Base-by-base conservation (phyloP, 106 monocot genomes). In the Dioscorea dumetorum region DNA sequence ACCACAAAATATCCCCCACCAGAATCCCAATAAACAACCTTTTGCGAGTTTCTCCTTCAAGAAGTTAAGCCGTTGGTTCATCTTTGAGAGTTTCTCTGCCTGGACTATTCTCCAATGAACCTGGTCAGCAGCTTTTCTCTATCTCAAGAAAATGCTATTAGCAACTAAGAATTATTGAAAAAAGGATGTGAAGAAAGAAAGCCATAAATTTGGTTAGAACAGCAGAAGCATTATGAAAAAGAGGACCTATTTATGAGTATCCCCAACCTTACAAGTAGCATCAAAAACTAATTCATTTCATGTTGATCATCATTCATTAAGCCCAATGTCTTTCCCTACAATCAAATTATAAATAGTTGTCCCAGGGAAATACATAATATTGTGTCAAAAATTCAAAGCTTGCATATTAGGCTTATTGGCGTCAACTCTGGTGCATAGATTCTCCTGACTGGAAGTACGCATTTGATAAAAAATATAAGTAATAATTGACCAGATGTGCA, bases 91-190 rank as follows among this genome's bases (percentile, higher is more conserved):
- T 65, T 90, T 79, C 22, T 83, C 83, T 18, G 72, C 76, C 62
- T 84, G 79, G 52, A 58, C 50, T 19, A 72, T 58, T 64, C 72
- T 78, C 90, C 90, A 90, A 22, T 79, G 76, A 59, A 33, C 33
- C 74, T 77, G 81, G 34, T 87, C 79, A 64, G 81, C 81, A 35
- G 83, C 74, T 76, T 74, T 86, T 31, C 61, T 84, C 90, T 90
- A 67, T 16, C 3, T 18, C 33, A 17, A 33, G 9, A 28, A 21
- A 10, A 61, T 79, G 51, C 24, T 21, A 4, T 17, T 22, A 13
- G 33, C 19, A 51, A 57, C 4, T 19, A 41, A 48, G 52, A 58
- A 28, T 48, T 52, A 4, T 34, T n/a, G 35, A 28, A 32, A 61
- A 33, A 12, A 2, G 14, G 17, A 35, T 10, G 31, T n/a, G 19